Percentiles rank a stretch among this genome's conserved stretches.
Conservation (phyloP, 345 rosid genomes). For the Corchorus capsularis region DNA sequence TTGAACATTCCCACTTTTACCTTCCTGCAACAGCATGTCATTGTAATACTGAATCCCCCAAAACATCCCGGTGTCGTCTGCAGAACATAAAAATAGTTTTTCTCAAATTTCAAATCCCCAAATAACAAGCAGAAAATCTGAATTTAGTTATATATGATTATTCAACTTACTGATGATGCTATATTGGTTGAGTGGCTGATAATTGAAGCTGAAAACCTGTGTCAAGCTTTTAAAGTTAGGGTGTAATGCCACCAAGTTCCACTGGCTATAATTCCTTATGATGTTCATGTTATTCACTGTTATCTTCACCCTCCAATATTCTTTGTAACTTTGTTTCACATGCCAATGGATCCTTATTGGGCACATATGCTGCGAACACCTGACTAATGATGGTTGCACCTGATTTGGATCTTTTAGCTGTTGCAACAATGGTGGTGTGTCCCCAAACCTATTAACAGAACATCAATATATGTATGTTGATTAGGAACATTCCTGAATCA, state of each 20-base stretch:
- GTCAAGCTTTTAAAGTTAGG: constrained; percentile 63
- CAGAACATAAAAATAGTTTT: neutral
- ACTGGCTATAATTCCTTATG: constrained; percentile 63
- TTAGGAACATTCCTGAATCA: too few relatives aligned
- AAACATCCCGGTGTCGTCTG: constrained; percentile 85
- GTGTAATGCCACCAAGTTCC: constrained; percentile 83
- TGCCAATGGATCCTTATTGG: constrained; percentile 88
- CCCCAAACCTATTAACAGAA: constrained; percentile 38
- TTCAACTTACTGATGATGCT: constrained; percentile 52
- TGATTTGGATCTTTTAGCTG: constrained; percentile 44
- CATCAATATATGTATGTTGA: too few relatives aligned
- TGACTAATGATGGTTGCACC: constrained; percentile 45
- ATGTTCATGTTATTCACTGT: constrained; percentile 62
- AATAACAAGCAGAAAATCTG: neutral
- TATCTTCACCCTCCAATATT: constrained; percentile 80
- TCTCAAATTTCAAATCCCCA: neutral
- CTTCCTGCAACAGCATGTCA: constrained; percentile 68
- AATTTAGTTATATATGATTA: neutral
- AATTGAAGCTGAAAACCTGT: constrained; percentile 78
- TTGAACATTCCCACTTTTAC: constrained; percentile 65
- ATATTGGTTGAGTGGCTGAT: constrained; percentile 54
- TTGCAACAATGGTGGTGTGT: constrained; percentile 38
- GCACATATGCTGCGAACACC: constrained; percentile 76
- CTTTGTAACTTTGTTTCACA: constrained; percentile 72
- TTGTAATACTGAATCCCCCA: constrained; percentile 81